Evolutionary conservation across 805 yeast genomes (phyloP).

Genomic region (Dipodascopsis uninucleata): DNA sequence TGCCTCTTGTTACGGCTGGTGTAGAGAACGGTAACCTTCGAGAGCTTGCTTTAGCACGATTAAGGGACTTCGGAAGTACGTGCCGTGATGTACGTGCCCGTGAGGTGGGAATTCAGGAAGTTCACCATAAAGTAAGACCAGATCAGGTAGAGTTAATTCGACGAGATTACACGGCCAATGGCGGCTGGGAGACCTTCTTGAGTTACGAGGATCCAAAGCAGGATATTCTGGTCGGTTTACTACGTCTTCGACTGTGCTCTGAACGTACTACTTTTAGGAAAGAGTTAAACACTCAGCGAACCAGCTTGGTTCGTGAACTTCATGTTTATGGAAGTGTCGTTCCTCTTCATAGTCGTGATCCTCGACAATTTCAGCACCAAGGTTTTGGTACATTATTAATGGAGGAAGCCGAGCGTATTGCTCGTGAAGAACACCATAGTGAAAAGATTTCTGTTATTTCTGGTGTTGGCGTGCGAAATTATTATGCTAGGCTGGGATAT

Average conservation of each 20-base stretch:
- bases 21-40: slow-evolving; percentile 96
- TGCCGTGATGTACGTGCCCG: slow-evolving; percentile 96
- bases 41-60: slow-evolving; percentile 91
- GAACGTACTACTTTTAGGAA: slow-evolving; percentile 86
- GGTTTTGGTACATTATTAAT: slow-evolving; percentile 95
- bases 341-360: slow-evolving; percentile 93
- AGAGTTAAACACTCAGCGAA: slow-evolving; percentile 77
- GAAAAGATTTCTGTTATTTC: slow-evolving; percentile 87
- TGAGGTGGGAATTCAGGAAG: slow-evolving; percentile 98
- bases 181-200: slow-evolving; percentile 97
- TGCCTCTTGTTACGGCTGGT: slow-evolving; percentile 97
- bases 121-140: slow-evolving; percentile 92
- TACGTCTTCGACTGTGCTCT: slow-evolving; percentile 83
- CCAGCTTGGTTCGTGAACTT: slow-evolving; percentile 92
- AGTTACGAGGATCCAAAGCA: slow-evolving; percentile 96
- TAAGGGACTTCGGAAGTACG: slow-evolving; percentile 95
- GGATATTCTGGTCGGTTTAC: slow-evolving; percentile 87
- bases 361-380: slow-evolving; percentile 97
- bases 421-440: slow-evolving; percentile 92
- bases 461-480: slow-evolving; percentile 97
- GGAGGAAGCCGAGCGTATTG: slow-evolving; percentile 98
- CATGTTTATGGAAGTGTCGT: slow-evolving; percentile 98
- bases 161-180: slow-evolving; percentile 95
- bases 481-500: slow-evolving; percentile 89
- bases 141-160: slow-evolving; percentile 95